Base-by-base conservation (phyloP, 164 flowering plant genomes). In the Vitis cinerea region DNA sequence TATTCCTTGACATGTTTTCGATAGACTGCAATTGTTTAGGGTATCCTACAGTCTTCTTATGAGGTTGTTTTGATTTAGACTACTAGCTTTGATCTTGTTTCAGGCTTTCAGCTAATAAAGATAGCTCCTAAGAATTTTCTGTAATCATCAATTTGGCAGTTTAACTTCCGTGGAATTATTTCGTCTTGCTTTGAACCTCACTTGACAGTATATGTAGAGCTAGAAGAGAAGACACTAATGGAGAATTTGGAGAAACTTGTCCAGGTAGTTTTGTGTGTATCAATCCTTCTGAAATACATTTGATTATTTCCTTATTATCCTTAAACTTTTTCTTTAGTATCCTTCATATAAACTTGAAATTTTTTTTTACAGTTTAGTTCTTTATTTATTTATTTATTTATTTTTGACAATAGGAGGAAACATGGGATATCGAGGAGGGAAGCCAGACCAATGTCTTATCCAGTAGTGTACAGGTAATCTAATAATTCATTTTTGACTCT, bases 151-250 rank as follows among this genome's bases (percentile, higher is more conserved):
- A 65, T 81, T 77, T 78, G 78, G 71, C 90, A 94, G 98, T 93
- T 95, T 83, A 95, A 95, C 83, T 95, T 95, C 73, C 96, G 75
- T 37, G 97, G 99, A 70, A 93, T 95, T 30, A 90, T 95, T 68
- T 95, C 99, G 29, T 91, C 99, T 64, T 95, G 97, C 84, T 95
- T 95, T 76, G 99, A 95, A 72, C 93, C 93, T 76, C 96, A 95
- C 81, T 75, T 95, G 79, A 82, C 78, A 13, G 91, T 91, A 19
- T 95, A 95, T 70, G 86, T 93, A 7, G 98, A 95, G 75, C 78
- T 95, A 63, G 99, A 95, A 77, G 98, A 95, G 84, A 95, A 87
- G 80, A 93, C 94, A 50, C 82, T 95, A 50, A 91, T 93, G 97
- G 99, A 95, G 81, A 83, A 74, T 76, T 74, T 95, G 70, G 99